A percentile compares a stretch with the other conserved stretches of the same genome.
These are phyloP conservation scores for apple (Malus domestica) DNA, from an alignment of 306 rosid genomes.

Conservation along the genomic window DNA sequence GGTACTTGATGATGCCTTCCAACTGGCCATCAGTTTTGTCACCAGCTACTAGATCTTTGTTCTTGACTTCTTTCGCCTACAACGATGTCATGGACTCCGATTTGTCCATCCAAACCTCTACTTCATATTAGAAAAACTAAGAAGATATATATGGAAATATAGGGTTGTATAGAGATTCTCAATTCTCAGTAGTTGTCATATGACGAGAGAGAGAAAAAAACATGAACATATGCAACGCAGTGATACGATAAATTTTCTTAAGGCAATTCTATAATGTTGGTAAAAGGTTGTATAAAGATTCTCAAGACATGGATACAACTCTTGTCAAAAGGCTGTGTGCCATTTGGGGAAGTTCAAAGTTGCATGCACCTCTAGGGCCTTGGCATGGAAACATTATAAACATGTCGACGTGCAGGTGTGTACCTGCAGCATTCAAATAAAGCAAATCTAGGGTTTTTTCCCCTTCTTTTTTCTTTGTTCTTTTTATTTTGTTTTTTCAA, in stretches of 20 bases:
- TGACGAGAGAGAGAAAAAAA: no score
- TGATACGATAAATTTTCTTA: no score
- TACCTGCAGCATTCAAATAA: not conserved
- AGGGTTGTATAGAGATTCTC: no score
- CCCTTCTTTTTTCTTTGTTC: no score
- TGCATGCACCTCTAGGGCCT: not conserved
- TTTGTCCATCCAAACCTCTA: not conserved
- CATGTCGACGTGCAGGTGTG: slow-evolving; percentile 4
- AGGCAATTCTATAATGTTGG: no score
- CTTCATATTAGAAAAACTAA: not conserved
- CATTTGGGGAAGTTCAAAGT: not conserved
- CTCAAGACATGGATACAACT: not conserved
- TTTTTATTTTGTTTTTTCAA: not conserved
- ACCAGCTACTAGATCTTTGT: slow-evolving; percentile 21
- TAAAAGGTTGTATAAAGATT: no score
- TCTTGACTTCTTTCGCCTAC: slow-evolving; percentile 8
- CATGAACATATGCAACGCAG: no score
- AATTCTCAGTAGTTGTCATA: no score
- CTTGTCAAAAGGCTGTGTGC: not conserved
- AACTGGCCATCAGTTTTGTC: slow-evolving; percentile 14
- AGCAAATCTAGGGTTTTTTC: not conserved
- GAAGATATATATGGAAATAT: no score
- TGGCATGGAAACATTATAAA: not conserved
- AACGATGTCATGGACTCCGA: slow-evolving; percentile 5
- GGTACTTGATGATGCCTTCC: not conserved